These are phyloP conservation scores for Pestalotiopsis sp. DNA, from an alignment of 2,329 filamentous ascomycete genomes.

Conservation along the genomic window DNA sequence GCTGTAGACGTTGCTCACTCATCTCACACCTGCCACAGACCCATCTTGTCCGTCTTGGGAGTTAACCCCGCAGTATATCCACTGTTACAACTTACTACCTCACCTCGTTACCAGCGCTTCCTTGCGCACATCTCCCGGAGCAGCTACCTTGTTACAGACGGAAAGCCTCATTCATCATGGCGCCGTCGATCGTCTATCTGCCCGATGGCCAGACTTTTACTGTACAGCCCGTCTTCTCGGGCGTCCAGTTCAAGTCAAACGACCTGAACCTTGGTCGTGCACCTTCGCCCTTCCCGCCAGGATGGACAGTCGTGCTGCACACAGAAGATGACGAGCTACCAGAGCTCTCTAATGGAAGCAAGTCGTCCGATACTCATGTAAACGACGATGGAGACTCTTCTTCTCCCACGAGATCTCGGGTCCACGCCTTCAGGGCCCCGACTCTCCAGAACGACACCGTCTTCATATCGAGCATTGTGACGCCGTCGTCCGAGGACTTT, in stretches of 20 bases:
- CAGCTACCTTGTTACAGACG: not conserved
- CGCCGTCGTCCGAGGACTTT: slow-evolving; percentile 78
- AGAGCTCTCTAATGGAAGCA: slow-evolving; percentile 20
- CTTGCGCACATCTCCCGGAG: not conserved
- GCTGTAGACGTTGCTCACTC: not conserved
- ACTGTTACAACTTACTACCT: not conserved
- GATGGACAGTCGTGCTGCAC: slow-evolving; percentile 88
- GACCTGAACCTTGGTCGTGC: slow-evolving; percentile 63
- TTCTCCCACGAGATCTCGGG: slow-evolving; percentile 30
- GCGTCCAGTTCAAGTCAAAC: slow-evolving; percentile 84
- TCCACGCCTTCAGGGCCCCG: slow-evolving; percentile 71
- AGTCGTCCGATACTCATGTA: slow-evolving; percentile 26
- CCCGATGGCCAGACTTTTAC: slow-evolving; percentile 87
- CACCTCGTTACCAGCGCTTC: not conserved
- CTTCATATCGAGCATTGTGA: slow-evolving; percentile 91
- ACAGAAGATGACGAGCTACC: slow-evolving; percentile 52
- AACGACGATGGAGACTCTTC: slow-evolving; percentile 33
- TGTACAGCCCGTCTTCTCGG: slow-evolving; percentile 87
- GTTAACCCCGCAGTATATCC: slow-evolving; percentile 5
- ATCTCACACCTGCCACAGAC: not conserved
- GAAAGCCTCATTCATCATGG: slow-evolving; percentile 20
- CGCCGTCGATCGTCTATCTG: slow-evolving; percentile 61
- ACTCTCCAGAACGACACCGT: slow-evolving; percentile 79
- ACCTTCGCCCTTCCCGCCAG: slow-evolving; percentile 74
- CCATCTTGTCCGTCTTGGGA: not conserved